Percentiles rank a stretch among this genome's conserved stretches.
These are phyloP conservation scores for Physcia stellaris DNA, from an alignment of 495 filamentous ascomycete genomes.

Conservation along the genomic window DNA sequence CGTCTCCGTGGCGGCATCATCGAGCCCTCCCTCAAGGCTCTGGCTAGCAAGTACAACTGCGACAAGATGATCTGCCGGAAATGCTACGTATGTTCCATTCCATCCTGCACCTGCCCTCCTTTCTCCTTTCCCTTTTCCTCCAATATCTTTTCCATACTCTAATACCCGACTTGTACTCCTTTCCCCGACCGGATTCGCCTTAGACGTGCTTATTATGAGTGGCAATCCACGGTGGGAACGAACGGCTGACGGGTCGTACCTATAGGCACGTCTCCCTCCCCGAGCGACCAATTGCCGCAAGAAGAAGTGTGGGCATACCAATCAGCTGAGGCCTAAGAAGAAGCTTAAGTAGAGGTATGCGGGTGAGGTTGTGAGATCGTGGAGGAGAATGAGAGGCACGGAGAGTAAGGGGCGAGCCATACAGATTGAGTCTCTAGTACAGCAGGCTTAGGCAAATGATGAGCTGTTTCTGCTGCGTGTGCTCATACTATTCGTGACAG, in stretches of 20 bases:
- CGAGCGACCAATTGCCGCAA: conserved; percentile 99
- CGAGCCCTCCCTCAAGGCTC: conserved; percentile 95
- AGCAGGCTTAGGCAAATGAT: too few relatives aligned
- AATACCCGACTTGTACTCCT: too few relatives aligned
- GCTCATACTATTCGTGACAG: too few relatives aligned
- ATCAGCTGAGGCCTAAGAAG: conserved; percentile 99
- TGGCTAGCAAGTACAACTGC: conserved; percentile 99
- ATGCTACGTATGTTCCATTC: conserved; percentile 85
- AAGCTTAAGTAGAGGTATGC: conserved; percentile 99
- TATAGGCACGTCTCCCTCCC: conserved; percentile 83
- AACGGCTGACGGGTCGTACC: neutral
- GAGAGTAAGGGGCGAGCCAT: too few relatives aligned
- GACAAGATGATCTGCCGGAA: conserved; percentile 99
- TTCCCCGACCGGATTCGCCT: too few relatives aligned
- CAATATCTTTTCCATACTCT: neutral
- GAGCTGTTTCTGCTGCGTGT: too few relatives aligned
- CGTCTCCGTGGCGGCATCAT: conserved; percentile 99
- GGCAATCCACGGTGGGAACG: neutral
- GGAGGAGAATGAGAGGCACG: too few relatives aligned
- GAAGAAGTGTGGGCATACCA: conserved; percentile 99
- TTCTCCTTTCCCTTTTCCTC: neutral
- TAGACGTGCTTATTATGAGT: too few relatives aligned
- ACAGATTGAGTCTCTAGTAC: too few relatives aligned
- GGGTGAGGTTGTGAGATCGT: too few relatives aligned
- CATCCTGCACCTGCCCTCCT: too few relatives aligned